Evolutionary conservation across 352 stramenopile genomes (phyloP).

Genomic region (Phytophthora fragariaefolia): DNA sequence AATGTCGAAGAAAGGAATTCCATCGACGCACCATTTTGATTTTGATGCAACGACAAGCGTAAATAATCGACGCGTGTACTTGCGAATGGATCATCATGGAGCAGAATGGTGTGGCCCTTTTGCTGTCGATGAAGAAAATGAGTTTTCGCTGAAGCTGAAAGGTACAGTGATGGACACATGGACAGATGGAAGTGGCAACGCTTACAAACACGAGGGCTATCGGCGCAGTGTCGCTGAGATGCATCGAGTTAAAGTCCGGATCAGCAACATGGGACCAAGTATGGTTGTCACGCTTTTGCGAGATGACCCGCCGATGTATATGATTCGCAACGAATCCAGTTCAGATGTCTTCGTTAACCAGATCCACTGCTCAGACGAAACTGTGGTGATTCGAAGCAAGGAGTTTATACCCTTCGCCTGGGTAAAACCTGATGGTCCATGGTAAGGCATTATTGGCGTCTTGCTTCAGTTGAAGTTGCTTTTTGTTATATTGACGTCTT

Average conservation of each 20-base stretch:
- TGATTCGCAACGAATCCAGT: slow-evolving; percentile 86
- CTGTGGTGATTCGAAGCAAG: slow-evolving; percentile 64
- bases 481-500: background rate
- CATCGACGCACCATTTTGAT: slow-evolving; percentile 66
- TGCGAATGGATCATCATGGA: slow-evolving; percentile 78
- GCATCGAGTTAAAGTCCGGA: slow-evolving; percentile 77
- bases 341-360: slow-evolving; percentile 80
- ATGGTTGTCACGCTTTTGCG: slow-evolving; percentile 82
- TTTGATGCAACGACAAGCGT: slow-evolving; percentile 67
- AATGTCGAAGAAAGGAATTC: slow-evolving; percentile 43
- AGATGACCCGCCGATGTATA: slow-evolving; percentile 86
- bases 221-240: slow-evolving; percentile 53
- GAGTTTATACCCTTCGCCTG: slow-evolving; percentile 86
- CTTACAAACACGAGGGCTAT: slow-evolving; percentile 52
- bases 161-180: slow-evolving; percentile 61
- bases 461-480: background rate
- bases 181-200: slow-evolving; percentile 45
- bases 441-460: slow-evolving; percentile 41
- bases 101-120: slow-evolving; percentile 87
- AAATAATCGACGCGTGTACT: slow-evolving; percentile 64
- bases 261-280: slow-evolving; percentile 77
- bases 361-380: slow-evolving; percentile 68
- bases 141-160: slow-evolving; percentile 83
- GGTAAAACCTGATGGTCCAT: slow-evolving; percentile 74
- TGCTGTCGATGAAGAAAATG: slow-evolving; percentile 82